Conservation (phyloP, 345 rosid genomes). For the Gossypium raimondii region DNA sequence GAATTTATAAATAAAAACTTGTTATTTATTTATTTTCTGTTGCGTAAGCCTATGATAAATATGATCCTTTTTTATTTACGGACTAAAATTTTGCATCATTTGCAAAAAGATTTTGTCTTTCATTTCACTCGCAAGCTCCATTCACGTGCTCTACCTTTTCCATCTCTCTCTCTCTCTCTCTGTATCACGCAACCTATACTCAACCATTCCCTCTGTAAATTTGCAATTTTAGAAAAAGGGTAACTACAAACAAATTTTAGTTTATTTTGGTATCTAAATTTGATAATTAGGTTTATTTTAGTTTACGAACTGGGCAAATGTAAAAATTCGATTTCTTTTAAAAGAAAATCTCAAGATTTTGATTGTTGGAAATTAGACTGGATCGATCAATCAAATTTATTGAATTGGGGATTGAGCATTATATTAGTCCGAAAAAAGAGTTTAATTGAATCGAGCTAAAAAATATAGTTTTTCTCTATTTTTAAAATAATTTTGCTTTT, state of each 20-base stretch:
- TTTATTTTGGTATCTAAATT: too few species aligned
- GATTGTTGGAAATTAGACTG: too few species aligned
- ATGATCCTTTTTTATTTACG: not conserved
- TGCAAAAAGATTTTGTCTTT: not conserved
- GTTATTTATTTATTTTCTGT: not conserved
- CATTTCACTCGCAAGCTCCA: not conserved
- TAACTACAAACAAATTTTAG: constrained; percentile 19
- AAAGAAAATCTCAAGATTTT: too few species aligned
- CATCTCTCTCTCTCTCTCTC: constrained; percentile 1
- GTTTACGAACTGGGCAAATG: too few species aligned
- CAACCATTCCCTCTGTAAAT: not conserved
- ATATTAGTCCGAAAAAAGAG: fast-evolving
- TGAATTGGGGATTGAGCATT: too few species aligned
- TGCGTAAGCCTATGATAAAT: not conserved
- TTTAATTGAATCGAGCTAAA: too few species aligned
- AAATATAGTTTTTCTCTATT: too few species aligned
- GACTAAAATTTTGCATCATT: not conserved
- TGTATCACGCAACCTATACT: not conserved
- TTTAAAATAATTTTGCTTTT: too few species aligned
- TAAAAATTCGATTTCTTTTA: too few species aligned
- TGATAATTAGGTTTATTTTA: too few species aligned
- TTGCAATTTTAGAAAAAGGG: not conserved
- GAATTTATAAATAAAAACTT: not conserved
- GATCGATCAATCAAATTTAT: too few species aligned
- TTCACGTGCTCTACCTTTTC: constrained; percentile 22